Evolutionary conservation across 1,284 basidiomycete species (phyloP).

Genomic region (Cystobasidium slooffiae): DNA sequence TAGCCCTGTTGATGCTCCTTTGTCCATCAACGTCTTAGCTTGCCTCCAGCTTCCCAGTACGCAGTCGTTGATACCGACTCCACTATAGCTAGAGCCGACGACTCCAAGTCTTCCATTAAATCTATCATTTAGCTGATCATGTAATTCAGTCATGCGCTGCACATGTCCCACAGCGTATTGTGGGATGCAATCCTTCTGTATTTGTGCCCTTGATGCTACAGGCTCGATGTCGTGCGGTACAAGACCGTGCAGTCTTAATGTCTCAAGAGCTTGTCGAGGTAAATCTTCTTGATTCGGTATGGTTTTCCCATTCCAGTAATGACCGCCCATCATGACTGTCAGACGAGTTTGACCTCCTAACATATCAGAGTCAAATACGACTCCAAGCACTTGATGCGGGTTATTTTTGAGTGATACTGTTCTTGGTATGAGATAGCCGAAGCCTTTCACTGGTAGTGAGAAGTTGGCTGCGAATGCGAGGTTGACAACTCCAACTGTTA

Average conservation of each 20-base stretch:
- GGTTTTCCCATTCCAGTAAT: constrained; percentile 63
- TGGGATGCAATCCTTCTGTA: constrained; percentile 79
- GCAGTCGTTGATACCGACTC: constrained; percentile 82
- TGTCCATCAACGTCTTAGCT: background rate
- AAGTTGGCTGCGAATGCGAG: constrained; percentile 62
- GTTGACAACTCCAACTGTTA: constrained; percentile 70
- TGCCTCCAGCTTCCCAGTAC: constrained; percentile 27
- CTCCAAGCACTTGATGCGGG: constrained; percentile 57
- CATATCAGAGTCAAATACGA: constrained; percentile 67
- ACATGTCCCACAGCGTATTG: constrained; percentile 76
- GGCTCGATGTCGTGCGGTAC: constrained; percentile 64
- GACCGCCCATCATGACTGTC: constrained; percentile 91
- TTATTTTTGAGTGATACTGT: constrained; percentile 63
- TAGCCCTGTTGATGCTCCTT: constrained; percentile 10
- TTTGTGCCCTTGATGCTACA: constrained; percentile 63
- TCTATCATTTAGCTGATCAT: constrained; percentile 59
- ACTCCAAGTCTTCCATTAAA: constrained; percentile 72
- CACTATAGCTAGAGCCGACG: constrained; percentile 82
- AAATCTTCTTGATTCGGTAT: constrained; percentile 41
- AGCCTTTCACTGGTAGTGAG: constrained; percentile 66
- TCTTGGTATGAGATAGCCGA: constrained; percentile 92
- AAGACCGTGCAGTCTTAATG: constrained; percentile 64
- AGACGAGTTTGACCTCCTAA: constrained; percentile 65
- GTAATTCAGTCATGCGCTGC: constrained; percentile 69
- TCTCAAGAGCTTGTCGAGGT: constrained; percentile 56